Evolutionary conservation across 345 rosid genomes (phyloP), one percentile per base, ranked within the genome.

Genomic region (Sonneratia caseolaris): DNA sequence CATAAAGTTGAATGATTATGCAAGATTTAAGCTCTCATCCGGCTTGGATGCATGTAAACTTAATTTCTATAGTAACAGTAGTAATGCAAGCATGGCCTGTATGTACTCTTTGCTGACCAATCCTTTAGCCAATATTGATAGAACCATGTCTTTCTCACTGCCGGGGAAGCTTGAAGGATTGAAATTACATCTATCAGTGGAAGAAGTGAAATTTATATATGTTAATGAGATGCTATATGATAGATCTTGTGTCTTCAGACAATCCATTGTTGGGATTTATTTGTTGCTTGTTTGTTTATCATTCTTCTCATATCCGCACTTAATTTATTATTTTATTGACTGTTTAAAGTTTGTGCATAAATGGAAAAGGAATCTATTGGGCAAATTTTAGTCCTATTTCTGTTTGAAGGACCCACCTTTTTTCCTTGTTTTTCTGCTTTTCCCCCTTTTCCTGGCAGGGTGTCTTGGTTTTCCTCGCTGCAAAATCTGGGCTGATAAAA

Each of bases 391-490:
- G 24, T 19, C 61, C 24, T 55, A 5, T 6, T 27, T 55, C 61
- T 55, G 24, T n/a, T 55, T 55, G 32, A 57, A 57, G 27, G 10
- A 57, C 32, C 27, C 24, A 11, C 64, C 24, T 45, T 73, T 48
- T 64, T 47, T 22, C 45, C 38, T 10, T 56, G 21, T 19, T 0
- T 7, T 57, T 70, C 69, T 70, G 16, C 57, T 68, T 55, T 16
- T 40, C 32, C 36, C 42, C 1, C 22, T 32, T 77, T 70, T 37
- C 70, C 71, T 74, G 73, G 57, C 83, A 96, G 99, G 99, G 99
- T 49, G 98, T 96, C 82, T 80, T 92, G 68, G 88, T 96, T 78
- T 96, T 96, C 81, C 97, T 96, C 48, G 95, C 93, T 80, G 99
- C 99, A 71, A 96, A 91, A 69, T 88, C 96, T 71, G 89, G 91